These are phyloP conservation scores for Phascolomyces articulosus DNA, from an alignment of 371 early-diverging fungal genomes.

Conservation along the genomic window DNA sequence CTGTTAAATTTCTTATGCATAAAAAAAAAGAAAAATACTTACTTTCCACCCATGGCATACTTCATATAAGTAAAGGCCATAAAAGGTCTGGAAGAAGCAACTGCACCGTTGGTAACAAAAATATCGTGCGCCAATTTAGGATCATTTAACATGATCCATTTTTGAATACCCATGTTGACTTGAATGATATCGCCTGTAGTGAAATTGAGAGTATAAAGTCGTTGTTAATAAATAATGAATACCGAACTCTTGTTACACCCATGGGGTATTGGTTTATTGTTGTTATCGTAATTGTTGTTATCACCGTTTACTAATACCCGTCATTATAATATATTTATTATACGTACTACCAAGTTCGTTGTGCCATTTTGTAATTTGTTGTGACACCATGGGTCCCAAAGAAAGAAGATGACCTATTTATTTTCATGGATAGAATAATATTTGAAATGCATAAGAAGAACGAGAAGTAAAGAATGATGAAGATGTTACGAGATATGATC, in stretches of 20 bases:
- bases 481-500: background rate
- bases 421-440: no score
- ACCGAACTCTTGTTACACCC: no score
- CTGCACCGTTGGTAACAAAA: constrained; percentile 17
- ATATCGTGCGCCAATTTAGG: constrained; percentile 27
- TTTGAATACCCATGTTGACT: constrained; percentile 23
- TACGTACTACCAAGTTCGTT: constrained; percentile 10
- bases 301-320: no score
- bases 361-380: constrained; percentile 14
- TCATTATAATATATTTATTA: no score
- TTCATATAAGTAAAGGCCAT: constrained; percentile 8
- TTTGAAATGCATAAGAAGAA: no score
- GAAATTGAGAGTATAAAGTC: no score
- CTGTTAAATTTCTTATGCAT: no score
- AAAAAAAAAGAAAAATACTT: background rate
- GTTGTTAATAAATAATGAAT: no score
- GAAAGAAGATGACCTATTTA: constrained; percentile 14
- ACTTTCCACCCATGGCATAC: constrained; percentile 24
- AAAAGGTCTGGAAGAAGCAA: constrained; percentile 17
- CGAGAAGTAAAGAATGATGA: no score
- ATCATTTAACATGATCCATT: constrained; percentile 24
- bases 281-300: no score
- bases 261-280: no score
- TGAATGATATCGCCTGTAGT: constrained; percentile 18
- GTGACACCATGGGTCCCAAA: constrained; percentile 5